A percentile compares a stretch with the other conserved stretches of the same genome.
phyloP scores from a whole-genome alignment of 2,329 filamentous ascomycete genomes.

The Sclerotinia sclerotiorum region DNA sequence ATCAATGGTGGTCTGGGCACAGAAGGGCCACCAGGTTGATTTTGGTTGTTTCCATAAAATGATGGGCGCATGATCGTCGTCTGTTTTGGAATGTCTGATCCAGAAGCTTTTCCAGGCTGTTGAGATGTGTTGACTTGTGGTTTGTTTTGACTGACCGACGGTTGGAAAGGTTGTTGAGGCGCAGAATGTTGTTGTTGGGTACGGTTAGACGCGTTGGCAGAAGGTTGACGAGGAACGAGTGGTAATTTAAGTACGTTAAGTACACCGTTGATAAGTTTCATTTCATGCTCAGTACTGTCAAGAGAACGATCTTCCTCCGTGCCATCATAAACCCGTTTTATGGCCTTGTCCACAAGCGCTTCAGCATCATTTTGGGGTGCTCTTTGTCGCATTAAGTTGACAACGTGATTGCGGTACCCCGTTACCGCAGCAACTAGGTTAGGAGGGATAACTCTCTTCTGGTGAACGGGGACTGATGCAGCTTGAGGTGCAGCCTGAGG shows the following conservation, averaged over 20 bases:
- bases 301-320: constrained; percentile 31
- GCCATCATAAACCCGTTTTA: constrained; percentile 37
- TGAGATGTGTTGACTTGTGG: constrained; percentile 30
- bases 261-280: constrained; percentile 34
- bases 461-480: neutral
- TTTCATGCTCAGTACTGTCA: constrained; percentile 30
- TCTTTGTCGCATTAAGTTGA: constrained; percentile 28
- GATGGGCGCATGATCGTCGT: constrained; percentile 36
- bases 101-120: constrained; percentile 28
- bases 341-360: constrained; percentile 38
- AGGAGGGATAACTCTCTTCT: constrained; percentile 5
- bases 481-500: constrained; percentile 1
- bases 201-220: constrained; percentile 1
- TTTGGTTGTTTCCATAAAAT: constrained; percentile 34
- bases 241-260: constrained; percentile 17
- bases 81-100: constrained; percentile 30
- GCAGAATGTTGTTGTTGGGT: constrained; percentile 20
- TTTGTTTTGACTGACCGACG: constrained; percentile 29
- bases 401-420: constrained; percentile 35
- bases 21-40: constrained; percentile 29
- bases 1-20: constrained; percentile 39
- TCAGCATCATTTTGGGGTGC: constrained; percentile 31
- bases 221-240: constrained; percentile 6
- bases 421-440: constrained; percentile 25
- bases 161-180: constrained; percentile 26